Evolutionary conservation across 805 yeast genomes (phyloP), one percentile per base, ranked within the genome.

Genomic region (Metschnikowia colocasiae): DNA sequence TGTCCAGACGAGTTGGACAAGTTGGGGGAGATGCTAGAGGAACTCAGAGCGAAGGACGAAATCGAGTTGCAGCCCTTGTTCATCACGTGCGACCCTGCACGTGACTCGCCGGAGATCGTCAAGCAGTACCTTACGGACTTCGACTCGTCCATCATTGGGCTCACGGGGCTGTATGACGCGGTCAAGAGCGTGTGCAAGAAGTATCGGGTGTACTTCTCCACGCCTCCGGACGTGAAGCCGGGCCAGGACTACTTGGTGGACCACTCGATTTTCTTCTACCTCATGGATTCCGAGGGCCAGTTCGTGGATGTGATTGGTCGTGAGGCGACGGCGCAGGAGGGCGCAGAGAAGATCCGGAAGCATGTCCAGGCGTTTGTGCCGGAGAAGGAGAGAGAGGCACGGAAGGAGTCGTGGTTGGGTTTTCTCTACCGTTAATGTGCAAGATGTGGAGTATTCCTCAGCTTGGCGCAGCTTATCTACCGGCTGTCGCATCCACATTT

Each of bases 211-310:
- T 94, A 94, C 67, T 94, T 94, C 67, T 88, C 96, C n/a, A 94
- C 99, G 1, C 99, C 99, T 3, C 87, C 91, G 22, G 81, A 89
- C 61, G 85, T 94, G 40, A 88, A 90, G 63, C 94, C 96, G 0
- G 98, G 97, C 16, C 96, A 94, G 67, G 97, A 94, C 59, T 94
- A 94, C 63, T 75, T 94, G 51, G 99, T 94, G 27, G 99, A 94
- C 63, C 99, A 94, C 68, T 92, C 98, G 3, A 90, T 94, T 49
- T 94, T 94, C 80, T 92, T 92, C 69, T 94, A 94, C 62, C 73
- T 94, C 59, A 92, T 94, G 97, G 98, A 94, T 64, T 91, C 96
- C n/a, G 97, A 94, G 63, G 99, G 98, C 40, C 82, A 88, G 61
- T 94, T 89, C 61, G 86, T 92, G 41, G 97, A 92, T 64, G 98